These are phyloP conservation scores for Mycosphaerelloides madeirae DNA, from an alignment of 2,329 filamentous ascomycete species.

Conservation along the genomic window DNA sequence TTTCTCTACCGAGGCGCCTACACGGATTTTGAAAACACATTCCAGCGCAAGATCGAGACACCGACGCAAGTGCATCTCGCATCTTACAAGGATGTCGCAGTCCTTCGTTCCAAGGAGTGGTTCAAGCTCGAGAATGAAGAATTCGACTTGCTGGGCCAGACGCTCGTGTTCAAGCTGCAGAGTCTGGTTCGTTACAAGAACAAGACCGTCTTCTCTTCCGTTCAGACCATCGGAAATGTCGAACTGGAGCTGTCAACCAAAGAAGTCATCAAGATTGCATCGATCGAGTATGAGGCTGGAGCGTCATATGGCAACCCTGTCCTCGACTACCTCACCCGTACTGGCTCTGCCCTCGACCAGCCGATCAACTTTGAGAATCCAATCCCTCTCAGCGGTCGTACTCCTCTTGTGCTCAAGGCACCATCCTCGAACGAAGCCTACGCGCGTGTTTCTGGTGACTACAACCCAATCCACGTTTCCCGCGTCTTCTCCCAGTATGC, in stretches of 20 bases:
- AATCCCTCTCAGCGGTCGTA: conserved; percentile 90
- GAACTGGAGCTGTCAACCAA: conserved; percentile 92
- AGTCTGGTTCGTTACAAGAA: conserved; percentile 93
- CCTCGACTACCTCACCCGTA: conserved; percentile 87
- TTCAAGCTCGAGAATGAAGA: conserved; percentile 82
- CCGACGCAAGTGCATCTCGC: conserved; percentile 88
- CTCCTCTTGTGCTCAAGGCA: conserved; percentile 79
- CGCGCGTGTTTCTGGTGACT: conserved; percentile 94
- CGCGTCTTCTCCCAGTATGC: conserved; percentile 95
- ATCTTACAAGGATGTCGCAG: conserved; percentile 85
- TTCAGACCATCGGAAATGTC: conserved; percentile 88
- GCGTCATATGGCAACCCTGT: conserved; percentile 93
- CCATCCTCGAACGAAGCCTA: conserved; percentile 97
- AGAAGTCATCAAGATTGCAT: conserved; percentile 95
- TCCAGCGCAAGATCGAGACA: conserved; percentile 94
- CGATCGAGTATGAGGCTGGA: conserved; percentile 89
- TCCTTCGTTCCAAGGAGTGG: conserved; percentile 96
- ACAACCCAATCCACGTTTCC: conserved; percentile 98
- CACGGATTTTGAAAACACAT: conserved; percentile 93
- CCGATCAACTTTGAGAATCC: conserved; percentile 96
- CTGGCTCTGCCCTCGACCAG: conserved; percentile 90
- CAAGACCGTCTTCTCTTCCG: conserved; percentile 81
- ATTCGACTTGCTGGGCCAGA: conserved; percentile 85
- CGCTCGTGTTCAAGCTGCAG: conserved; percentile 90
- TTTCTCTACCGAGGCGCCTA: conserved; percentile 95